phyloP scores from a whole-genome alignment of 345 rosid species.

The Corchorus olitorius region DNA sequence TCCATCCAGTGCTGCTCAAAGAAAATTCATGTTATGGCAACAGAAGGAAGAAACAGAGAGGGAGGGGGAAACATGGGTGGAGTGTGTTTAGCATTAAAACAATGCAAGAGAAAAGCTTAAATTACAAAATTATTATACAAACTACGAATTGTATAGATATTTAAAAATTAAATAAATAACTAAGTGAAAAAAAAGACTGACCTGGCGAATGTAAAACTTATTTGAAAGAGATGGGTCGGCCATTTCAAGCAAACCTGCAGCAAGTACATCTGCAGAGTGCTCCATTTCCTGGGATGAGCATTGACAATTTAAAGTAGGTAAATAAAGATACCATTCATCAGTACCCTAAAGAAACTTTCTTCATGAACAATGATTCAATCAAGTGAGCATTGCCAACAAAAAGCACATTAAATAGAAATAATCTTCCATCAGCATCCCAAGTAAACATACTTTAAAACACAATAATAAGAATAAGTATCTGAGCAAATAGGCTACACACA shows the following conservation, averaged over 20 bases:
- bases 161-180: neutral
- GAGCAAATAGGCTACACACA: neutral
- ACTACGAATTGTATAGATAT: constrained; percentile 1
- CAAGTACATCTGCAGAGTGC: constrained; percentile 93
- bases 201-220: constrained; percentile 94
- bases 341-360: neutral
- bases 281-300: constrained; percentile 86
- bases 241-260: constrained; percentile 95
- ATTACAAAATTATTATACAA: constrained; percentile 10
- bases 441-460: constrained; percentile 5
- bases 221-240: constrained; percentile 94
- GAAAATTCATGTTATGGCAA: constrained; percentile 28
- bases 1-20: constrained; percentile 77
- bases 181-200: constrained; percentile 31
- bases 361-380: neutral
- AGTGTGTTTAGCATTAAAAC: constrained; percentile 6
- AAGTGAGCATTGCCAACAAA: neutral
- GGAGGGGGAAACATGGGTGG: constrained; percentile 1
- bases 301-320: constrained; percentile 1
- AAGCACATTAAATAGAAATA: constrained; percentile 6
- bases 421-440: neutral
- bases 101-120: neutral
- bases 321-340: neutral
- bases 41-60: constrained; percentile 9
- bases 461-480: neutral